A percentile compares a stretch with the other conserved stretches of the same genome.
Conservation (phyloP, 2,329 filamentous ascomycete species). For the Diplodia scrobiculata region DNA sequence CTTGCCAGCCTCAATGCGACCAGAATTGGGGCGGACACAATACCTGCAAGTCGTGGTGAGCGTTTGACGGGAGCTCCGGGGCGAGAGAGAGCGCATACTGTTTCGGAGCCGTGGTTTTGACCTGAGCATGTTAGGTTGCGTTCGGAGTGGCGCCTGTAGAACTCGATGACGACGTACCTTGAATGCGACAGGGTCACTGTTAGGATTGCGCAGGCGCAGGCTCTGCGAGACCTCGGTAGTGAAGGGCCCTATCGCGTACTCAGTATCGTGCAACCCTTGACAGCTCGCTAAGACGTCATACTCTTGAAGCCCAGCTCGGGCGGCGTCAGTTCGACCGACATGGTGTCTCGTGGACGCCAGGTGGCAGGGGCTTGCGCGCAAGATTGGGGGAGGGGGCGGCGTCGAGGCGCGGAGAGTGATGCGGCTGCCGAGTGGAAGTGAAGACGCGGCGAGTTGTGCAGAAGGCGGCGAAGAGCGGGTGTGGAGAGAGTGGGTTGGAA, state of each 20-base stretch:
- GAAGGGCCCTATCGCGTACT: slow-evolving; percentile 57
- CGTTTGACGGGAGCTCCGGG: background rate
- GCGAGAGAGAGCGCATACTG: slow-evolving; percentile 68
- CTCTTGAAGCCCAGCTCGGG: slow-evolving; percentile 90
- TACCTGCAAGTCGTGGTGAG: slow-evolving; percentile 63
- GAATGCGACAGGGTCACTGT: slow-evolving; percentile 63
- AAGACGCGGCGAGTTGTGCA: background rate
- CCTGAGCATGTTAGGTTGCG: slow-evolving; percentile 56
- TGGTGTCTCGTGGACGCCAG: slow-evolving; percentile 46
- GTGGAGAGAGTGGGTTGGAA: slow-evolving; percentile 23
- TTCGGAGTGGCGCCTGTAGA: background rate
- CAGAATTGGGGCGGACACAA: slow-evolving; percentile 95
- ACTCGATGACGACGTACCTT: slow-evolving; percentile 53
- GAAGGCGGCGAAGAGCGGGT: background rate
- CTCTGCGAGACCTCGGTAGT: slow-evolving; percentile 65
- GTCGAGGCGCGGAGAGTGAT: slow-evolving; percentile 29
- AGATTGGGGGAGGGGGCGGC: slow-evolving; percentile 17
- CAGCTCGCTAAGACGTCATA: slow-evolving; percentile 52
- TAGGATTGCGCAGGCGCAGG: slow-evolving; percentile 61
- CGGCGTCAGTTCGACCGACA: slow-evolving; percentile 95
- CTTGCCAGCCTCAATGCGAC: slow-evolving; percentile 86
- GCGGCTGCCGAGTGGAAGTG: slow-evolving; percentile 8
- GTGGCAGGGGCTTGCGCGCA: slow-evolving; percentile 27
- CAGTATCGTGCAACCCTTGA: background rate
- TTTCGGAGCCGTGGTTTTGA: slow-evolving; percentile 98